A percentile compares a stretch with the other conserved stretches of the same genome.
Evolutionary conservation across 202 grass and related monocot genomes (phyloP).

Genomic region (Carex arenaria): DNA sequence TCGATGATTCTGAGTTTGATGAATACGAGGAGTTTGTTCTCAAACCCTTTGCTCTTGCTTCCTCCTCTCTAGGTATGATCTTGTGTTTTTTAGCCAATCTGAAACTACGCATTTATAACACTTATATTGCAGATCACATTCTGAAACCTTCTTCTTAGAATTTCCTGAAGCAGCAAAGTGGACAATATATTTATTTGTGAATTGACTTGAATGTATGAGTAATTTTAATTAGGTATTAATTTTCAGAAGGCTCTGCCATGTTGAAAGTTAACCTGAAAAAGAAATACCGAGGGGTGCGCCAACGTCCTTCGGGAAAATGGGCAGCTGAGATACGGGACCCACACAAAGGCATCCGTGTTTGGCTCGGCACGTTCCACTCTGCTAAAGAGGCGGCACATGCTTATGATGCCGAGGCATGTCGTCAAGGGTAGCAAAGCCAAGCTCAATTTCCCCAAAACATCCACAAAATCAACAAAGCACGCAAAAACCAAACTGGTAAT

Average conservation of each 20-base stretch:
- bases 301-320: background rate
- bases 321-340: background rate
- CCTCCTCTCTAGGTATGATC: background rate
- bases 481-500: background rate
- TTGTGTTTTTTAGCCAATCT: background rate
- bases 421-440: background rate
- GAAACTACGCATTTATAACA: too few species aligned
- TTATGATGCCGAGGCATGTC: background rate
- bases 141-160: too few species aligned
- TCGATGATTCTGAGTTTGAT: background rate
- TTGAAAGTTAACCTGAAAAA: background rate
- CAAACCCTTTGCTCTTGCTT: background rate
- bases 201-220: background rate
- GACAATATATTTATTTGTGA: too few species aligned
- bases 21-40: background rate
- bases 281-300: background rate
- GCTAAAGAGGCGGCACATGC: background rate
- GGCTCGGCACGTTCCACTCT: background rate
- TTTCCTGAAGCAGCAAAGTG: too few species aligned
- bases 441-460: background rate
- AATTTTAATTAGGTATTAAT: background rate
- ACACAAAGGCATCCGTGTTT: background rate
- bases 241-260: background rate
- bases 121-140: too few species aligned
- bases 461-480: background rate